Conservation (phyloP, 441 rosid species). For the Mallotus repandus region DNA sequence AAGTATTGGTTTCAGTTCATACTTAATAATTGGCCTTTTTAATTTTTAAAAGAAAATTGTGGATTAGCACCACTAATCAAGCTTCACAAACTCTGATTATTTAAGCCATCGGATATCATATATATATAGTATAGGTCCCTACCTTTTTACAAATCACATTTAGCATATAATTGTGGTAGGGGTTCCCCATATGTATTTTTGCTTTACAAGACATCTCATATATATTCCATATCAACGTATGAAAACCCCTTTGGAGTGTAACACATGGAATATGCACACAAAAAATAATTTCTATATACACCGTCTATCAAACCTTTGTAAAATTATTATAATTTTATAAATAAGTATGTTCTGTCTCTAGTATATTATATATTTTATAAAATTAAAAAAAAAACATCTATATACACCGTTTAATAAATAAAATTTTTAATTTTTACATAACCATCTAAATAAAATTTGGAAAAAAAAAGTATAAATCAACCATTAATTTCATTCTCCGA, state of each 20-base stretch:
- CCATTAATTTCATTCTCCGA: conserved; percentile 17
- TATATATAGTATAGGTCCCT: too few relatives aligned
- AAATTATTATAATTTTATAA: too few relatives aligned
- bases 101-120: too few relatives aligned
- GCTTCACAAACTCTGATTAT: too few relatives aligned
- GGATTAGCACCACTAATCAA: conserved; percentile 6
- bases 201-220: neutral
- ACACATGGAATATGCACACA: neutral
- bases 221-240: neutral
- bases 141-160: too few relatives aligned
- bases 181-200: conserved; percentile 15
- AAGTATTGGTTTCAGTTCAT: conserved; percentile 5
- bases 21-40: neutral
- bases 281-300: too few relatives aligned
- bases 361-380: too few relatives aligned
- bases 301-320: too few relatives aligned
- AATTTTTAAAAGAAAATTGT: neutral
- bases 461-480: neutral
- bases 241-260: conserved; percentile 3
- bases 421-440: too few relatives aligned
- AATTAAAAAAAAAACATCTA: too few relatives aligned
- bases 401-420: too few relatives aligned
- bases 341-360: too few relatives aligned
- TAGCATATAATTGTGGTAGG: neutral
- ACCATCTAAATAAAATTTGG: neutral